Evolutionary conservation across 1,284 basidiomycete species (phyloP).

Genomic region (Ceratobasidium papillatum): DNA sequence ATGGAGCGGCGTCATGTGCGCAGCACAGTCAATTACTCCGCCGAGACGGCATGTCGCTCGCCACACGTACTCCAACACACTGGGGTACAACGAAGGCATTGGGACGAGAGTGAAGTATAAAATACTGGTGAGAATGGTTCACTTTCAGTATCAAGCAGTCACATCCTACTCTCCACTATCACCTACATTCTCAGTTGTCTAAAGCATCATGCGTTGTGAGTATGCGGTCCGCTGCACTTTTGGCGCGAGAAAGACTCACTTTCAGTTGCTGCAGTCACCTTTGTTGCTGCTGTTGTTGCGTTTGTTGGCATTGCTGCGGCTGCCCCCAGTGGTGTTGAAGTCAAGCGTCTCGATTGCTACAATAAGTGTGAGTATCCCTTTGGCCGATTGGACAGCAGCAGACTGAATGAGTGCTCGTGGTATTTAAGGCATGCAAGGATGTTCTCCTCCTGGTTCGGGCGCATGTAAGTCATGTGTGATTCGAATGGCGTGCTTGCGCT

Average conservation of each 20-base stretch:
- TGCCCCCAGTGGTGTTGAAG: background rate
- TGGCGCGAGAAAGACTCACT: background rate
- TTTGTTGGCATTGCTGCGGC: constrained; percentile 7
- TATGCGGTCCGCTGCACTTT: background rate
- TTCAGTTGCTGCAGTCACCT: background rate
- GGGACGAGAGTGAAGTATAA: background rate
- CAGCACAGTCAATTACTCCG: background rate
- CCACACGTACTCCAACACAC: background rate
- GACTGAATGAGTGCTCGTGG: too few species aligned
- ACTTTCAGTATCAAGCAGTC: constrained; percentile 1
- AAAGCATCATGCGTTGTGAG: constrained; percentile 20
- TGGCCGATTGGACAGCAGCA: background rate
- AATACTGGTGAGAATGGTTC: background rate
- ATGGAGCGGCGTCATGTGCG: background rate
- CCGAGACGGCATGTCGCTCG: background rate
- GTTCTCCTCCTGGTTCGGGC: background rate
- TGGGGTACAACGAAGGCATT: too few species aligned
- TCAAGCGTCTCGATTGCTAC: constrained; percentile 18
- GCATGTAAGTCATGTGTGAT: background rate
- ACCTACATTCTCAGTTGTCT: background rate
- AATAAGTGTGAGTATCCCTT: background rate
- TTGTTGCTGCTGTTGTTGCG: constrained; percentile 4
- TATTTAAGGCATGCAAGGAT: constrained; percentile 10
- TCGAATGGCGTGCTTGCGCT: background rate
- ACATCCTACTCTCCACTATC: background rate